phyloP scores from a whole-genome alignment of 192 early-diverging fungal genomes.

The Gaertneriomyces semiglobifer region DNA sequence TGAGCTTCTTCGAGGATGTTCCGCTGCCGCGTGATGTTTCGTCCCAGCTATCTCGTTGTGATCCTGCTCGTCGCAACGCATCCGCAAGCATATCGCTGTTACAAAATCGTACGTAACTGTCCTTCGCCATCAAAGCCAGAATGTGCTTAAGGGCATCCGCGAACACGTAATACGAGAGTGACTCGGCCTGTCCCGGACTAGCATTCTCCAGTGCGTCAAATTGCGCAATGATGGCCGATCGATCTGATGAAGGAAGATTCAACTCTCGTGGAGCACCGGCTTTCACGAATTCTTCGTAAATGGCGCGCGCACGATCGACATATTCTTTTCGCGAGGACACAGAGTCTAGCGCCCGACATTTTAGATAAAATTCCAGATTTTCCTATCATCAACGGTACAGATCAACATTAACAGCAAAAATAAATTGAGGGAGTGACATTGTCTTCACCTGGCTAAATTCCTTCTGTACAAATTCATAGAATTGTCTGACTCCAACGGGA shows the following conservation, averaged over 20 bases:
- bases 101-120: constrained; percentile 31
- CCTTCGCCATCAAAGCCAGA: constrained; percentile 29
- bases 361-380: constrained; percentile 37
- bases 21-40: too few species aligned
- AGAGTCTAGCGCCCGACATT: constrained; percentile 30
- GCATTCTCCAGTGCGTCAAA: constrained; percentile 18
- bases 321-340: constrained; percentile 32
- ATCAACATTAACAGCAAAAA: too few species aligned
- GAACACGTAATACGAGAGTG: constrained; percentile 18
- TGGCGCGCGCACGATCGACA: constrained; percentile 10
- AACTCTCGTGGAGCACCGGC: constrained; percentile 37
- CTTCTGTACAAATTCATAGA: constrained; percentile 31
- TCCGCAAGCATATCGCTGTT: constrained; percentile 20
- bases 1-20: too few species aligned
- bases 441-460: constrained; percentile 31
- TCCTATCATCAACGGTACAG: constrained; percentile 6
- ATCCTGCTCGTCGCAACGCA: constrained; percentile 1
- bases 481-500: constrained; percentile 36
- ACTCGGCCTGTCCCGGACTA: not conserved
- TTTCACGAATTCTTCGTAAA: constrained; percentile 43
- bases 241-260: constrained; percentile 35
- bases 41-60: too few species aligned
- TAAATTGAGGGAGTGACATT: too few species aligned
- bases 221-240: constrained; percentile 23
- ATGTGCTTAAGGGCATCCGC: constrained; percentile 23